Evolutionary conservation across 345 rosid genomes (phyloP).

Genomic region (Salix suchowensis): DNA sequence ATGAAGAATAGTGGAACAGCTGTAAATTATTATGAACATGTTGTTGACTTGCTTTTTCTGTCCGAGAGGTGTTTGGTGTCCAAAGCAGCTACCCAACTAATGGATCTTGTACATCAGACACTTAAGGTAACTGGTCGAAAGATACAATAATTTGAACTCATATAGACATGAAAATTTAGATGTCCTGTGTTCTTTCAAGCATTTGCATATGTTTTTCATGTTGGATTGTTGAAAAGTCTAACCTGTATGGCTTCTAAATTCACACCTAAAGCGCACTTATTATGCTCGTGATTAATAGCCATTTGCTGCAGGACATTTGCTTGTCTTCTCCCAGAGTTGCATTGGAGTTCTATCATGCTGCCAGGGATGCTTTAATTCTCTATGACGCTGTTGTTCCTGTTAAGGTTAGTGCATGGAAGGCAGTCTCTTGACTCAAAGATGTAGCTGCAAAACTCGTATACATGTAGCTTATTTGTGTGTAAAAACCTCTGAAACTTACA

Average conservation of each 20-base stretch:
- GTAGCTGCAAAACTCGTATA: background rate
- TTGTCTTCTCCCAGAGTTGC: slow-evolving; percentile 85
- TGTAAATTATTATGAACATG: slow-evolving; percentile 41
- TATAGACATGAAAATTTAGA: background rate
- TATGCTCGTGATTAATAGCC: slow-evolving; percentile 10
- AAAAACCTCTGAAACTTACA: background rate
- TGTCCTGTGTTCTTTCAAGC: background rate
- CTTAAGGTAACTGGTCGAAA: slow-evolving; percentile 46
- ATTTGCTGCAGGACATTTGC: slow-evolving; percentile 67
- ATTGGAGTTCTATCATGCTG: slow-evolving; percentile 74
- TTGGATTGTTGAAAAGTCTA: too few species aligned
- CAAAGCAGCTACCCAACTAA: slow-evolving; percentile 72
- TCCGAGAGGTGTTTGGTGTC: slow-evolving; percentile 83
- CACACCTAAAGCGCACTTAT: background rate
- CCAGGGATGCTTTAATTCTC: slow-evolving; percentile 76
- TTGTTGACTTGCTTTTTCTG: slow-evolving; percentile 67
- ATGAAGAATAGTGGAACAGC: slow-evolving; percentile 28
- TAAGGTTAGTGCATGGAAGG: slow-evolving; percentile 62
- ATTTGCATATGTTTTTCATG: background rate
- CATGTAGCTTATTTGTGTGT: background rate
- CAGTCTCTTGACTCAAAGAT: background rate
- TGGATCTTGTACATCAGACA: slow-evolving; percentile 76
- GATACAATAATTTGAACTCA: too few species aligned
- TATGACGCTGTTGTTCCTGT: slow-evolving; percentile 90
- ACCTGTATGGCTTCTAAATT: background rate